Base-by-base conservation (phyloP, 371 early-diverging fungal species). In the Zychaea mexicana region DNA sequence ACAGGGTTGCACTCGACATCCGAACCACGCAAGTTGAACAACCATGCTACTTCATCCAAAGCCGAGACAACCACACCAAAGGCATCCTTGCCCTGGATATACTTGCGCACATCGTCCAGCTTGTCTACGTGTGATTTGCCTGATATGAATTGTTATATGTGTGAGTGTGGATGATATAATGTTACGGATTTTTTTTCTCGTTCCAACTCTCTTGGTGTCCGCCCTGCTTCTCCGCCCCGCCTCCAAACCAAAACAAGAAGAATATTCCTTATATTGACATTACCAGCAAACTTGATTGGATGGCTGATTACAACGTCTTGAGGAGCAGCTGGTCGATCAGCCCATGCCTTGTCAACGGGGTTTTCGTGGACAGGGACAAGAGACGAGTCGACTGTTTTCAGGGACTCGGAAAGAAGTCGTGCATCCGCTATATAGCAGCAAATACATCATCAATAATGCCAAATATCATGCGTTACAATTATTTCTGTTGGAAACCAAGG, bases 1-100 rank as follows among this genome's bases (percentile, higher is more conserved):
- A 99, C 96, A 1, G 99, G 98, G 77, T 98, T 99, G 83, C 92
- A 99, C 30, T 85, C 83, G 55, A 99, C 94, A 75, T 99, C 99
- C 8, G 87, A 90, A n/a, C 99, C 99, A 65, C 99, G 90, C 66
- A 99, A 79, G 73, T 99, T 99, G 72, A 97, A 94, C 54, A 99
- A 78, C 99, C 99, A 96, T 22, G 95, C 95, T 58, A 95, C 85
- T 75, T 97, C 99, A 78, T 97, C 98, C 61, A 96, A 82, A 4
- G 91, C 95, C 15, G 94, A 87, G 3, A 96, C 88, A 19, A 93
- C 88, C 38, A 92, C 81, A 32, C 94, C 95, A 60, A 84, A 42
- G 12, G 72, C 81, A 12, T 88, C 75, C 68, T 88, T 85, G 19
- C 85, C 81, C 46, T 76, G 76, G 33, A 87, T 72, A 59, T 78